Evolutionary conservation across 2,329 filamentous ascomycete species (phyloP), one percentile per base, ranked within the genome.

Genomic region (Xylaria digitata): DNA sequence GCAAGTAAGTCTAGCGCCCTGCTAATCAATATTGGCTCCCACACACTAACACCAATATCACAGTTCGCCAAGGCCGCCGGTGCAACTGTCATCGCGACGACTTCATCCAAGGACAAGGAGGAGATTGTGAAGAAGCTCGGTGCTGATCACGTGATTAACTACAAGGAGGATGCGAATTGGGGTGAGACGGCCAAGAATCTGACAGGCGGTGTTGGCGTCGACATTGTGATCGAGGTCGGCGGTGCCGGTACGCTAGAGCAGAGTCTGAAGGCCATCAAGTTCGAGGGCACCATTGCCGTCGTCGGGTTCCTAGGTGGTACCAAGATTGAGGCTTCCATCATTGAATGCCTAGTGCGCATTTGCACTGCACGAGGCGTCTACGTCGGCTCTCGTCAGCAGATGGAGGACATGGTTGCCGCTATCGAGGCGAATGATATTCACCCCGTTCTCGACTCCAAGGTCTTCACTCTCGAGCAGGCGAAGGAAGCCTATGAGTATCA

Each of bases 401-500:
- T 84, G 71, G 76, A 82, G 71, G 82, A 81, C 0, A 83, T 84
- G 82, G 73, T 80, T 6, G 70, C 72, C 4, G 77, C 78, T 8
- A 79, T 84, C 56, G 82, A 84, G 71, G 76, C 75, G 8, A 81
- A 81, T 56, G 71, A 80, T 46, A 80, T 83, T 52, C 78, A 80
- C 34, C 82, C 82, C 2, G 78, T 83, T 2, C 61, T 83, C 37
- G 78, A 82, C 66, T 46, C 76, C 69, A 74, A 72, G 53, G 67
- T 78, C 2, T 84, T 84, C 66, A 71, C 60, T 0, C 73, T 84
- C 11, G 80, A 80, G 1, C 68, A 80, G 70, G 69, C 73, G 0
- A 75, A 74, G 67, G 78, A 81, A 61, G 86, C 86, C 0, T 88
- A 86, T 73, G 77, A 86, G 62, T 84, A 87, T 67, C 83, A 86